phyloP scores from a whole-genome alignment of 2,329 filamentous ascomycete species.

The Sordariomycetes sp. region DNA sequence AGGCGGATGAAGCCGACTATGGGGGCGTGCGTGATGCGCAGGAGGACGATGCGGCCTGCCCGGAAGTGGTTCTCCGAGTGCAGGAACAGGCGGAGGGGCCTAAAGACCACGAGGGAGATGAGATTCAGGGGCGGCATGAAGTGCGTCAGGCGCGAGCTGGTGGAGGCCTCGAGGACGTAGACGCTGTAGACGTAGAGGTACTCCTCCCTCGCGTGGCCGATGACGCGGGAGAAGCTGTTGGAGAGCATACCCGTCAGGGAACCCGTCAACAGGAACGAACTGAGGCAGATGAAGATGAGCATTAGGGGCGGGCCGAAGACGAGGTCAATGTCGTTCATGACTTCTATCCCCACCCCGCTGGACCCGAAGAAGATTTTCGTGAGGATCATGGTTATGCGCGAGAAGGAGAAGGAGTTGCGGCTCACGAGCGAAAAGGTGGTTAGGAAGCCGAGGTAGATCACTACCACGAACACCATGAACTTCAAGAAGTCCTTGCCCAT shows the following conservation, averaged over 20 bases:
- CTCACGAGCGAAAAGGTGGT: conserved; percentile 74
- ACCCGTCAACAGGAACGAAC: conserved; percentile 67
- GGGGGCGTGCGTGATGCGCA: conserved; percentile 51
- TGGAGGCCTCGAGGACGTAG: conserved; percentile 53
- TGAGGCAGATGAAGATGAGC: conserved; percentile 65
- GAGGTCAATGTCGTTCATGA: conserved; percentile 46
- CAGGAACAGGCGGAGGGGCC: conserved; percentile 58
- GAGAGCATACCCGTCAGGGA: conserved; percentile 67
- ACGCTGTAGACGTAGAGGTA: conserved; percentile 65
- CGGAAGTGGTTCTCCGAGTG: conserved; percentile 51
- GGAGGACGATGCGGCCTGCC: conserved; percentile 43
- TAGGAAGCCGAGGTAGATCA: conserved; percentile 77
- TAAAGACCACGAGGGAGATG: conserved; percentile 56
- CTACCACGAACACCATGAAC: conserved; percentile 66
- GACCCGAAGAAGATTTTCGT: conserved; percentile 75
- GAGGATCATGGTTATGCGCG: conserved; percentile 61
- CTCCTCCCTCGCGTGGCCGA: conserved; percentile 55
- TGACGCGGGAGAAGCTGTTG: conserved; percentile 57
- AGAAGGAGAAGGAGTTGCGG: conserved; percentile 51
- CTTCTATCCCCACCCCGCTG: conserved; percentile 60
- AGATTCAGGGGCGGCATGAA: conserved; percentile 65
- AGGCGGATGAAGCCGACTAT: conserved; percentile 55
- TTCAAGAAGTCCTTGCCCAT: conserved; percentile 92
- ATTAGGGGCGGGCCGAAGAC: conserved; percentile 47
- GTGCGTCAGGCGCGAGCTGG: conserved; percentile 54